Conservation (phyloP, 2,329 filamentous ascomycete species). For the Trichothecium sympodiale region DNA sequence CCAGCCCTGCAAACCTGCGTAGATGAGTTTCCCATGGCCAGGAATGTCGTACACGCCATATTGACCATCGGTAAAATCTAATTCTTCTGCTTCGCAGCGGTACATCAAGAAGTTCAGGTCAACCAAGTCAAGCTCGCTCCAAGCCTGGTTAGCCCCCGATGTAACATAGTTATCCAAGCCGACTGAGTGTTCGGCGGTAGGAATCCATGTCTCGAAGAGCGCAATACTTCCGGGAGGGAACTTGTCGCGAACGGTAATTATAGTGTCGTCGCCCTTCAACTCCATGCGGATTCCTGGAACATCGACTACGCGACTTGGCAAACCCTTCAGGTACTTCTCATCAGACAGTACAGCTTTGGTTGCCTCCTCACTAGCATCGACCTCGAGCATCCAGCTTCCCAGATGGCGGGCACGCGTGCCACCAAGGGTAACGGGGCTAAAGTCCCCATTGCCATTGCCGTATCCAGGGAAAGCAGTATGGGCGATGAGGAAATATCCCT, state of each 20-base stretch:
- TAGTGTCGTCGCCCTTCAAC: conserved; percentile 59
- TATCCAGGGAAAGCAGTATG: conserved; percentile 93
- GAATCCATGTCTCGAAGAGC: conserved; percentile 93
- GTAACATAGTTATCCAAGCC: conserved; percentile 82
- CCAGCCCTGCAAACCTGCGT: conserved; percentile 97
- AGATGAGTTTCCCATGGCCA: conserved; percentile 72
- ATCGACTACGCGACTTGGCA: conserved; percentile 73
- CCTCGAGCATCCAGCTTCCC: conserved; percentile 86
- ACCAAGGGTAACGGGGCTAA: conserved; percentile 67
- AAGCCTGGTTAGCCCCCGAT: conserved; percentile 67
- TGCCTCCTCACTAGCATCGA: conserved; percentile 64
- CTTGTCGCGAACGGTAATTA: conserved; percentile 67
- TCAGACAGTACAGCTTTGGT: conserved; percentile 56
- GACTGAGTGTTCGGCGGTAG: conserved; percentile 69
- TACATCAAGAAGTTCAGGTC: conserved; percentile 92
- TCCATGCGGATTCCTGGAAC: conserved; percentile 66
- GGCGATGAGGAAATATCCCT: conserved; percentile 90
- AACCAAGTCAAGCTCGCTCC: conserved; percentile 60
- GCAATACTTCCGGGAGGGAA: conserved; percentile 93
- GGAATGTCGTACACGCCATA: conserved; percentile 89
- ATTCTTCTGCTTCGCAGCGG: conserved; percentile 79
- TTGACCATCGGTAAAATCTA: conserved; percentile 63
- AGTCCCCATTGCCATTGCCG: conserved; percentile 69
- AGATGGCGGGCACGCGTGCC: conserved; percentile 80
- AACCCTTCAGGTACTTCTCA: conserved; percentile 60